These are phyloP conservation scores for Fusarium decemcellulare DNA, from an alignment of 2,329 filamentous ascomycete species.

Conservation along the genomic window DNA sequence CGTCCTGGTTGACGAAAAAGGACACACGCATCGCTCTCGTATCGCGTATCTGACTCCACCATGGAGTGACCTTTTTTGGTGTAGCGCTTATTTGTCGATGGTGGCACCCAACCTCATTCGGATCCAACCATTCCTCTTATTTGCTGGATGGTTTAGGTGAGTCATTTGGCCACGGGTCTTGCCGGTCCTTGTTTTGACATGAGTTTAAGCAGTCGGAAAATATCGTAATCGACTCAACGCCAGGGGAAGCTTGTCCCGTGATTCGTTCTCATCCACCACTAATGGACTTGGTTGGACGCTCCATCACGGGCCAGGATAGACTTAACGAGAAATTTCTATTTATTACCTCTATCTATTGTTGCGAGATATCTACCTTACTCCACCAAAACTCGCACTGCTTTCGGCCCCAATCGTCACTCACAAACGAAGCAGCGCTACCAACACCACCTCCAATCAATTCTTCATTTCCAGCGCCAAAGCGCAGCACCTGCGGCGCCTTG, in stretches of 20 bases:
- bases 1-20: background rate
- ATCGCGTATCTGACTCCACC: slow-evolving; percentile 19
- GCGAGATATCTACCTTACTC: slow-evolving; percentile 56
- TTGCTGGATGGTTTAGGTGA: background rate
- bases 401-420: slow-evolving; percentile 57
- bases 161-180: background rate
- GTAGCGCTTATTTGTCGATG: background rate
- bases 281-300: too few relatives aligned
- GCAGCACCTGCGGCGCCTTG: slow-evolving; percentile 52
- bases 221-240: too few relatives aligned
- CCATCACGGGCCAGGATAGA: too few relatives aligned
- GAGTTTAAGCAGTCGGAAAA: too few relatives aligned
- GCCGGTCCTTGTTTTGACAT: too few relatives aligned
- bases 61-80: background rate
- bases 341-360: slow-evolving; percentile 41
- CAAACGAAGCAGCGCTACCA: slow-evolving; percentile 54
- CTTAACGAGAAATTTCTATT: too few relatives aligned
- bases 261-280: background rate
- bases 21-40: background rate
- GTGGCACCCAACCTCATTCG: background rate
- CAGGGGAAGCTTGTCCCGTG: too few relatives aligned
- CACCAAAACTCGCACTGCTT: slow-evolving; percentile 64
- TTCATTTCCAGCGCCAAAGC: slow-evolving; percentile 62
- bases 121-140: background rate
- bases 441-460: slow-evolving; percentile 60